Evolutionary conservation across 345 rosid genomes (phyloP).

Genomic region (Xanthoceras sorbifolium): DNA sequence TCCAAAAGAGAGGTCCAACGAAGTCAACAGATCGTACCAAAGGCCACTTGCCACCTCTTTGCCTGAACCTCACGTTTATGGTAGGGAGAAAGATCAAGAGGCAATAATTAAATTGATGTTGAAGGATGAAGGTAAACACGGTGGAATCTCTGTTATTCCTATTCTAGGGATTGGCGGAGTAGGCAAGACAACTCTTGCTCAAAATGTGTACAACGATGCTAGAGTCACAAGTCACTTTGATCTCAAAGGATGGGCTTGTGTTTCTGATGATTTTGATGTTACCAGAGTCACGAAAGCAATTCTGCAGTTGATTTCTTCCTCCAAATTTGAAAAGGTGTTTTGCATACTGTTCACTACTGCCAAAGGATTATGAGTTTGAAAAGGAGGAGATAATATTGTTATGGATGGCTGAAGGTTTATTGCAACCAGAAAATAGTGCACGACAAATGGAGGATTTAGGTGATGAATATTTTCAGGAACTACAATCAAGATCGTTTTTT

Average conservation of each 20-base stretch:
- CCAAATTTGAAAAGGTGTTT: not conserved
- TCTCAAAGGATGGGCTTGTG: constrained; percentile 15
- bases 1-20: not conserved
- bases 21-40: not conserved
- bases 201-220: constrained; percentile 17
- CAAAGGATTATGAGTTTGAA: constrained; percentile 13
- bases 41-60: not conserved
- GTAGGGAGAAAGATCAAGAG: constrained; percentile 24
- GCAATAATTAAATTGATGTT: constrained; percentile 4
- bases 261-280: constrained; percentile 14
- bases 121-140: not conserved
- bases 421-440: not conserved
- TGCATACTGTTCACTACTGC: constrained; percentile 10
- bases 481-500: constrained; percentile 7
- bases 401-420: constrained; percentile 12
- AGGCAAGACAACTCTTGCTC: constrained; percentile 31
- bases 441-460: not conserved
- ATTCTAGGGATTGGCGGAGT: constrained; percentile 28
- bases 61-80: constrained; percentile 11
- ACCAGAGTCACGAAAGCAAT: not conserved
- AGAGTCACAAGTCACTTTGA: constrained; percentile 1
- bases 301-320: not conserved
- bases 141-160: constrained; percentile 14
- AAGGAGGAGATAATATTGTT: constrained; percentile 11
- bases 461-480: not conserved